Base-by-base conservation (phyloP, 2,329 filamentous ascomycete genomes). In the Neonectria sp. region DNA sequence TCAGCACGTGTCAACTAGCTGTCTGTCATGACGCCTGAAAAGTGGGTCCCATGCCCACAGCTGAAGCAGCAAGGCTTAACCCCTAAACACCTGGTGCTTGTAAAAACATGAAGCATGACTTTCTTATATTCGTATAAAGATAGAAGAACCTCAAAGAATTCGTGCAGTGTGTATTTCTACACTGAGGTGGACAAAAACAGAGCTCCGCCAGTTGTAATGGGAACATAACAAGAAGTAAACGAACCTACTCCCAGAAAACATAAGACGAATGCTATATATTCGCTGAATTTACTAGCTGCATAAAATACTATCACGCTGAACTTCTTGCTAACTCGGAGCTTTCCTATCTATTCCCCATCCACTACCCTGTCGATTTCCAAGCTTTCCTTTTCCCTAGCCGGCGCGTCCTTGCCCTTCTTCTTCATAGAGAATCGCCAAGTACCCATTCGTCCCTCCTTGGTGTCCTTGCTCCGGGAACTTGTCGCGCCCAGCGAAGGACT, bases 351-450 rank as follows among this genome's bases (percentile, higher is more conserved):
- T 63, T 81, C 77, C 43, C 78, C 78, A 33, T 81, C 79, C n/a
- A 68, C 57, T 35, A 73, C 64, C 48, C 76, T 72, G 9, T 90
- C 88, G 29, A 86, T 75, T 52, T 90, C 88, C 69, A 86, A 73
- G 70, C 86, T 88, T 72, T 89, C 87, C 80, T 86, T 88, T 64
- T 82, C 80, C 71, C 75, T 82, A n/a, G 65, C 49, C 8, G 67
- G 60, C n/a, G 60, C 59, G 33, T 88, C 86, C 71, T 85, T 88
- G 69, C 84, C 86, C 78, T 88, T 89, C 82, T 89, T 90, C 80
- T 88, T 89, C 76, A 88, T 88, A 49, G 86, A 85, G 76, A 89
- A 89, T 71, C 87, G 84, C 84, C 86, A 88, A 48, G 82, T 82
- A 12, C 82, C 83, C 65, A 86, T 85, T 73, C 88, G 84, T 59